These are phyloP conservation scores for Blastomyces silverae DNA, from an alignment of 2,329 filamentous ascomycete species.

Conservation along the genomic window DNA sequence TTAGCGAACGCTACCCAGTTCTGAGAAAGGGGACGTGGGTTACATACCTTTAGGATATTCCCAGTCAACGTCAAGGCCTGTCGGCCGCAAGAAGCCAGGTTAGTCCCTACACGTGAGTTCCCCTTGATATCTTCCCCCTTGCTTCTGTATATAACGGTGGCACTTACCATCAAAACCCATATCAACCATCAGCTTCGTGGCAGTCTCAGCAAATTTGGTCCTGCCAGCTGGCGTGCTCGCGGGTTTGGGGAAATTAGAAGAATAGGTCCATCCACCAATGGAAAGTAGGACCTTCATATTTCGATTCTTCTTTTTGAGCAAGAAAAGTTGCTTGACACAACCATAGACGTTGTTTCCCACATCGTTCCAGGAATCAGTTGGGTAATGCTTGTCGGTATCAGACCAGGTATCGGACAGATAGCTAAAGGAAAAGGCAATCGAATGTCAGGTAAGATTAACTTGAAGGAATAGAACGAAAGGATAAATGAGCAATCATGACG, in stretches of 20 bases:
- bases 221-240: conserved; percentile 58
- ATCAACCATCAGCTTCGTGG: conserved; percentile 69
- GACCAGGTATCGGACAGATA: conserved; percentile 61
- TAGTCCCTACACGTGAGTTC: not conserved
- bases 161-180: conserved; percentile 58
- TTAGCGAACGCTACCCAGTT: not conserved
- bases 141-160: conserved; percentile 3
- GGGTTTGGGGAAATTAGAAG: conserved; percentile 66
- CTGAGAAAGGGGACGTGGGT: not conserved
- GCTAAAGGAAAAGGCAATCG: conserved; percentile 21
- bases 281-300: conserved; percentile 73
- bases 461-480: not conserved
- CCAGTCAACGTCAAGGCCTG: conserved; percentile 44
- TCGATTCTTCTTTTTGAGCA: conserved; percentile 68
- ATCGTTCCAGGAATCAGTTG: conserved; percentile 61
- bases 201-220: conserved; percentile 59
- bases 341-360: conserved; percentile 67
- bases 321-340: conserved; percentile 66
- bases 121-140: not conserved
- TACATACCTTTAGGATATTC: conserved; percentile 40
- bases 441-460: conserved; percentile 10
- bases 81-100: conserved; percentile 8
- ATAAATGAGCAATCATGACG: not conserved
- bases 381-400: conserved; percentile 63
- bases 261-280: conserved; percentile 75